Evolutionary conservation across 768 basidiomycete species (phyloP).

Genomic region (Boletus tomentosulus): DNA sequence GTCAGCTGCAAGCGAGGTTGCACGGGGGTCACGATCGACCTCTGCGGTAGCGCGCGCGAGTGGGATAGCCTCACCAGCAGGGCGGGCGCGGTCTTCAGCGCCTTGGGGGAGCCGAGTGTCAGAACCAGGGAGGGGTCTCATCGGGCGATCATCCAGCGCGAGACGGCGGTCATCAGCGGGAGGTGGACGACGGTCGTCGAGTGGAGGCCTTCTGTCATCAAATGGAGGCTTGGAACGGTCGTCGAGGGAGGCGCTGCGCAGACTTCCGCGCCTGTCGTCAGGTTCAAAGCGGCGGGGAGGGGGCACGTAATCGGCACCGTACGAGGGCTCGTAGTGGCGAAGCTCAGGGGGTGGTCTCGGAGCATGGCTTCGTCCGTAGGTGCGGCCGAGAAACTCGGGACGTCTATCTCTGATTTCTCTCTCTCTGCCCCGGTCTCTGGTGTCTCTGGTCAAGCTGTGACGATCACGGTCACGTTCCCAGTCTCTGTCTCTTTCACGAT

Average conservation of each 20-base stretch:
- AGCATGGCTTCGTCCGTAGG: conserved; percentile 36
- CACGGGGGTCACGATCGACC: conserved; percentile 28
- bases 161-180: conserved; percentile 24
- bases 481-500: conserved; percentile 31
- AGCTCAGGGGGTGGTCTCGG: conserved; percentile 44
- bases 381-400: conserved; percentile 35
- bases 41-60: conserved; percentile 9
- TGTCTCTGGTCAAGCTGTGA: conserved; percentile 14
- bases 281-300: conserved; percentile 33
- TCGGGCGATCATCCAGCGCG: conserved; percentile 31
- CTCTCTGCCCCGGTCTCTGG: conserved; percentile 31
- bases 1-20: conserved; percentile 17
- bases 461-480: conserved; percentile 36
- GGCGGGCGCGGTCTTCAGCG: conserved; percentile 21
- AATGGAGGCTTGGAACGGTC: conserved; percentile 24
- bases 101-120: conserved; percentile 7
- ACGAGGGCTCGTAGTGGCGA: conserved; percentile 46
- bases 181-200: conserved; percentile 26
- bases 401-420: conserved; percentile 35
- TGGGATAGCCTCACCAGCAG: conserved; percentile 17
- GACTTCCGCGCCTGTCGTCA: conserved; percentile 26
- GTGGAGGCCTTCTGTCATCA: conserved; percentile 30
- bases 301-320: conserved; percentile 31
- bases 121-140: conserved; percentile 25
- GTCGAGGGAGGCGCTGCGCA: conserved; percentile 17